Evolutionary conservation across 192 early-diverging fungal genomes (phyloP).

Genomic region (Haplosporangium gracile): DNA sequence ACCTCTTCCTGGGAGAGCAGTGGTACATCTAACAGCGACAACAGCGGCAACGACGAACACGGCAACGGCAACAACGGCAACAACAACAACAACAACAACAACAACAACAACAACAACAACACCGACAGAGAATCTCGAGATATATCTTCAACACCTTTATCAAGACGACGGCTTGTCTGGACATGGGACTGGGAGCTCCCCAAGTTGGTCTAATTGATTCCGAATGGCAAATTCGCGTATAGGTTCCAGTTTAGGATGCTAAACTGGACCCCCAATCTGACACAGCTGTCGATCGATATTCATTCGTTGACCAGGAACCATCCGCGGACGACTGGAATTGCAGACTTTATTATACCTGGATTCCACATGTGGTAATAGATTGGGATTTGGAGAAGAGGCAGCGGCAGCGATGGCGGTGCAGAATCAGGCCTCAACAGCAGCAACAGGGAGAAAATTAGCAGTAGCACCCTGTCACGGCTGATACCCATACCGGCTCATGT

Average conservation of each 20-base stretch:
- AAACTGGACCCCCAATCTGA: neutral
- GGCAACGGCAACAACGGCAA: no score
- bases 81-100: no score
- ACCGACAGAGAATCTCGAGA: neutral
- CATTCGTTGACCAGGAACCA: neutral
- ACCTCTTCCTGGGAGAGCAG: no score
- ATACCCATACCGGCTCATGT: neutral
- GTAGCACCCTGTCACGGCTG: neutral
- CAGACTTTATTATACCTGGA: neutral
- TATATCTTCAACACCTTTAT: neutral
- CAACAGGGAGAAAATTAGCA: no score
- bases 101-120: neutral
- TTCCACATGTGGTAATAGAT: neutral
- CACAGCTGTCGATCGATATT: neutral
- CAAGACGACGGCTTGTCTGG: neutral
- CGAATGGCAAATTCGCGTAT: conserved; percentile 7
- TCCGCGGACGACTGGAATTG: neutral
- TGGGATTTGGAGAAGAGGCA: neutral
- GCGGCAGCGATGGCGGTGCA: neutral
- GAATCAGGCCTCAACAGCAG: no score
- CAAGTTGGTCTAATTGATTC: neutral
- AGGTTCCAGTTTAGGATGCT: conserved; percentile 27
- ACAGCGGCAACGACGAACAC: no score
- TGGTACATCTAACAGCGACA: no score
- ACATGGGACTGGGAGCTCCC: conserved; percentile 32